A percentile compares a stretch with the other conserved stretches of the same genome.
These are phyloP conservation scores for Colletotrichum sp. DNA, from an alignment of 2,329 filamentous ascomycete genomes.

Conservation along the genomic window DNA sequence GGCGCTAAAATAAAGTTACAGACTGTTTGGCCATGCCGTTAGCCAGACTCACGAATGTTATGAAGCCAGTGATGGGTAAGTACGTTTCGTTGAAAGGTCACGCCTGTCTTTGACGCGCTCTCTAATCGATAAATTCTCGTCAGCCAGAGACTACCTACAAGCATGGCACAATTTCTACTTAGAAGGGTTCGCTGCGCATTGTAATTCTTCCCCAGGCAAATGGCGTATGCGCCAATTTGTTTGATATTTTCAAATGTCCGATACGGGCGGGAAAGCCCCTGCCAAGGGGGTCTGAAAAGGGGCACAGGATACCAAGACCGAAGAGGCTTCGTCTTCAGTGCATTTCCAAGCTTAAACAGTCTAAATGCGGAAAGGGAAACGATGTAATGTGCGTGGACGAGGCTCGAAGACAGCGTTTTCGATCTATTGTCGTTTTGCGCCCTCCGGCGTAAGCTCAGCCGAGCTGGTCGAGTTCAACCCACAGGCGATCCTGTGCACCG, in stretches of 20 bases:
- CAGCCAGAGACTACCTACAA: neutral
- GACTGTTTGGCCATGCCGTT: neutral
- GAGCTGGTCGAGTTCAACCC: neutral
- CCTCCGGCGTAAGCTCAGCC: too few species aligned
- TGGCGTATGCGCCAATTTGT: fast-evolving
- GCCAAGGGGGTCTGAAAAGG: neutral
- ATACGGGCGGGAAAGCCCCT: neutral
- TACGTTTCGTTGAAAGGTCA: neutral
- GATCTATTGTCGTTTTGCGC: too few species aligned
- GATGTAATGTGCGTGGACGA: neutral
- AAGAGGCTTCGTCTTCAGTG: neutral
- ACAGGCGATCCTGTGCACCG: too few species aligned
- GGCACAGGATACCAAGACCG: neutral
- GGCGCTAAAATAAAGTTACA: fast-evolving
- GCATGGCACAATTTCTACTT: neutral
- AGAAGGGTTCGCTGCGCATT: neutral
- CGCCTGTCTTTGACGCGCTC: neutral
- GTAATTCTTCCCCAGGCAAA: fast-evolving
- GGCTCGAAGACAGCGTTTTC: fast-evolving
- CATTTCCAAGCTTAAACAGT: neutral
- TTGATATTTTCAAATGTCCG: neutral
- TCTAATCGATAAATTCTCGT: fast-evolving
- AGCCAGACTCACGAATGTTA: neutral
- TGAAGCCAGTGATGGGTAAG: neutral
- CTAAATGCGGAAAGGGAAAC: neutral